Percentiles rank a stretch among this genome's conserved stretches.
phyloP scores from a whole-genome alignment of 306 rosid species.

The Ceratonia siliqua region DNA sequence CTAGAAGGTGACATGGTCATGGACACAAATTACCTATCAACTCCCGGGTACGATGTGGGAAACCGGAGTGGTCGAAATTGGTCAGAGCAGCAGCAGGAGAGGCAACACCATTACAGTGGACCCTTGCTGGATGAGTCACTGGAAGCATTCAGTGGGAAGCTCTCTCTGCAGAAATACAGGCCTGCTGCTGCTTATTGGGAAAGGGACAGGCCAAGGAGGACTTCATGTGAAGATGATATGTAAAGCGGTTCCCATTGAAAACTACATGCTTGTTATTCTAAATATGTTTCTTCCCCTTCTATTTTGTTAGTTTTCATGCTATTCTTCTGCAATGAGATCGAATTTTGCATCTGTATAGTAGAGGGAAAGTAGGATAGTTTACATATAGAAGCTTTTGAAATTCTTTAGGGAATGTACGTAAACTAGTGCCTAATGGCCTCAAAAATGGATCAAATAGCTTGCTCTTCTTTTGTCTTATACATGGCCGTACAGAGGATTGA shows the following conservation, averaged over 20 bases:
- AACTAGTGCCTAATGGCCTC: slow-evolving; percentile 35
- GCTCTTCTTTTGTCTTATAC: no score
- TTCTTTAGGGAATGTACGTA: slow-evolving; percentile 44
- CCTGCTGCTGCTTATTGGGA: slow-evolving; percentile 44
- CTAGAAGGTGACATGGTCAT: slow-evolving; percentile 81
- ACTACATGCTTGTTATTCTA: slow-evolving; percentile 28
- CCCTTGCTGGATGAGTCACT: slow-evolving; percentile 41
- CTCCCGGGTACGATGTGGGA: slow-evolving; percentile 59
- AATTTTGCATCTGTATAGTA: slow-evolving; percentile 68
- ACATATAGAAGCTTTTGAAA: slow-evolving; percentile 46
- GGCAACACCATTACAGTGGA: slow-evolving; percentile 48
- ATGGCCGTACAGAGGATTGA: no score
- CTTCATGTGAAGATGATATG: slow-evolving; percentile 50
- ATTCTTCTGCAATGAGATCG: slow-evolving; percentile 38
- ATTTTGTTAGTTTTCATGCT: slow-evolving; percentile 28
- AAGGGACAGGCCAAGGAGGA: slow-evolving; percentile 52
- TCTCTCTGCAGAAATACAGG: slow-evolving; percentile 48
- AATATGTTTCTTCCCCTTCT: slow-evolving; percentile 27
- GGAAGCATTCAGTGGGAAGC: slow-evolving; percentile 57
- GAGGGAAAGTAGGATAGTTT: slow-evolving; percentile 35
- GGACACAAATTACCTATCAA: slow-evolving; percentile 63
- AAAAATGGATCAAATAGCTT: slow-evolving; percentile 19
- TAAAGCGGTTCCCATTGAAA: slow-evolving; percentile 35
- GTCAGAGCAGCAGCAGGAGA: slow-evolving; percentile 45
- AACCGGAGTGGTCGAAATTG: slow-evolving; percentile 61